These are phyloP conservation scores for Lolium multiflorum DNA, from an alignment of 176 grass and related monocot species.

Conservation along the genomic window DNA sequence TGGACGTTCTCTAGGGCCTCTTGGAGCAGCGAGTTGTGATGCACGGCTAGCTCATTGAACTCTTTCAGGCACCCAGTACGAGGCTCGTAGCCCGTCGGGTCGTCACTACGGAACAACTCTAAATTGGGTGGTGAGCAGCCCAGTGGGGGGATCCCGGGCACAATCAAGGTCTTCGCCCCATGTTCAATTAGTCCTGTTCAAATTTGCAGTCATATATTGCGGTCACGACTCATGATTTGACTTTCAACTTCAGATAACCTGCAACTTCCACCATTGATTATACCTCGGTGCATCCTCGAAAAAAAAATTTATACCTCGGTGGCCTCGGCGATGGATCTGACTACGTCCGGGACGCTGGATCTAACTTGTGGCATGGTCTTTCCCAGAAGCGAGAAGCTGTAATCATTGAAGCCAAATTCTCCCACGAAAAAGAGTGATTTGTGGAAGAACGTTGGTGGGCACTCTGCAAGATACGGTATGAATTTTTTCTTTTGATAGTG, in stretches of 20 bases:
- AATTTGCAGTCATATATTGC: neutral
- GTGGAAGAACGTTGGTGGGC: constrained; percentile 29
- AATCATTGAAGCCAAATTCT: constrained; percentile 47
- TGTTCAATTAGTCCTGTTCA: constrained; percentile 55
- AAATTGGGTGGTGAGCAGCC: constrained; percentile 53
- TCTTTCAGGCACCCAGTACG: constrained; percentile 54
- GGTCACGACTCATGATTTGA: no score
- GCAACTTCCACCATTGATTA: no score
- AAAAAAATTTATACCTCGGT: no score
- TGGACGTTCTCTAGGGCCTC: neutral
- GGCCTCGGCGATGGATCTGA: neutral
- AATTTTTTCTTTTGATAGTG: no score
- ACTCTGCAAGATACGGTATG: neutral
- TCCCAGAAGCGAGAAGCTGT: constrained; percentile 15
- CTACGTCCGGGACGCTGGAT: constrained; percentile 11
- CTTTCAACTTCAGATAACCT: neutral
- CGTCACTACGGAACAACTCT: neutral
- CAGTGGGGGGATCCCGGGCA: constrained; percentile 63
- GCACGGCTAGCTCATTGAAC: constrained; percentile 46
- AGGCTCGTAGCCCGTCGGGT: constrained; percentile 36
- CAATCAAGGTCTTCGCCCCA: constrained; percentile 48
- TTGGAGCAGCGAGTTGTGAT: constrained; percentile 56
- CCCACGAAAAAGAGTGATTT: constrained; percentile 45
- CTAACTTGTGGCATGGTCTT: constrained; percentile 22
- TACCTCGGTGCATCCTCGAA: no score